Evolutionary conservation across 1,284 basidiomycete species (phyloP), one percentile per base, ranked within the genome.

Genomic region (Phylloporus sp.): DNA sequence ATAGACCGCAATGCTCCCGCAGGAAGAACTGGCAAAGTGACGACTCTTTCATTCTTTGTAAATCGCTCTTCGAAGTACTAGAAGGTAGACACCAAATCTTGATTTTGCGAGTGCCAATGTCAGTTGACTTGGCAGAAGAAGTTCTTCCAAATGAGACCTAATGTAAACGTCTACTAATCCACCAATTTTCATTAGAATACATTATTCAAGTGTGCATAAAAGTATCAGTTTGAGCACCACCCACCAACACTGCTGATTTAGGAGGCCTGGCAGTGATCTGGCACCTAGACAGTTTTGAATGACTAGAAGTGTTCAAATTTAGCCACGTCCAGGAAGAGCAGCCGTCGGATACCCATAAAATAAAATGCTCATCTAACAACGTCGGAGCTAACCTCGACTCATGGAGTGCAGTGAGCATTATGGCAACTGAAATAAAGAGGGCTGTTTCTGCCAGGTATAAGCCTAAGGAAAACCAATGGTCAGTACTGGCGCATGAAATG

Each of bases 81-180:
- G 69, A 71, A 72, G 66, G 31, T 61, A 51, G 58, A 49, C 32
- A 12, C 37, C 54, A 29, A 22, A 50, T 32, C 65, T 70, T 70
- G 63, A 70, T 69, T 50, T 69, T 73, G 70, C 37, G 29, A 70
- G 56, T 4, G 52, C n/a, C 29, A 63, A 34, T 61, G 69, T 72
- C 64, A 70, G 61, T 31, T 32, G 34, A 34, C 50, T 39, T 18
- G 46, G 34, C 40, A n/a, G 61, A 58, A 70, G n/a, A n/a, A n/a
- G n/a, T n/a, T n/a, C n/a, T n/a, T n/a, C n/a, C n/a, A n/a, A n/a
- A n/a, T n/a, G n/a, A n/a, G n/a, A n/a, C n/a, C n/a, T n/a, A n/a
- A n/a, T n/a, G n/a, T n/a, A n/a, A n/a, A n/a, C n/a, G n/a, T n/a
- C n/a, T n/a, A n/a, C n/a, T n/a, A n/a, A n/a, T n/a, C n/a, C n/a